phyloP scores from a whole-genome alignment of 495 filamentous ascomycete genomes.

The Neohortaea acidophila region DNA sequence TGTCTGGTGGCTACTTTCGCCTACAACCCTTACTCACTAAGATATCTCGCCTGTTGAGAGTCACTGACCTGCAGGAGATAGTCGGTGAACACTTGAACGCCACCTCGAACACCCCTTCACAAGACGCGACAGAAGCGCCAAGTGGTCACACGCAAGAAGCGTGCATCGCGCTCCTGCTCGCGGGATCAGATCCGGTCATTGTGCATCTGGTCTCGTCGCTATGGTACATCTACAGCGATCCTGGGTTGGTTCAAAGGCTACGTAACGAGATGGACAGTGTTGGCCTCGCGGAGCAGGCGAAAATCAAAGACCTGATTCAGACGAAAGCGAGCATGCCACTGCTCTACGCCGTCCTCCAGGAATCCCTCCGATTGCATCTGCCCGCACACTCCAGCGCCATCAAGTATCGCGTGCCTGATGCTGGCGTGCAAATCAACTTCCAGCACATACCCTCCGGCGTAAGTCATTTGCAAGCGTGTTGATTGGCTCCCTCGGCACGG shows the following conservation, averaged over 20 bases:
- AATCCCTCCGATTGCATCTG: slow-evolving; percentile 2
- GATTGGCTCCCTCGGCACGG: no score
- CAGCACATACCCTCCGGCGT: slow-evolving; percentile 1
- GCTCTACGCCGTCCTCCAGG: slow-evolving; percentile 2
- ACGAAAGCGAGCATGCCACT: not conserved
- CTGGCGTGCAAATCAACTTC: not conserved
- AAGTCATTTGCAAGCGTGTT: not conserved
- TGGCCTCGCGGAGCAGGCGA: not conserved
- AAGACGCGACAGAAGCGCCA: no score
- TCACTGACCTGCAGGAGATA: not conserved
- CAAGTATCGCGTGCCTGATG: not conserved
- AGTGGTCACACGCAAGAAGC: not conserved
- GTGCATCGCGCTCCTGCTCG: not conserved
- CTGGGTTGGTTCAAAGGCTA: not conserved
- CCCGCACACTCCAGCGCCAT: not conserved
- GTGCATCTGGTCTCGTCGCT: slow-evolving; percentile 1
- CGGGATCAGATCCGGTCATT: slow-evolving; percentile 1
- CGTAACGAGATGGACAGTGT: not conserved
- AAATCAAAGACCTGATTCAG: not conserved
- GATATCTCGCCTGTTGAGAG: not conserved
- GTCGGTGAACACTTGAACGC: not conserved
- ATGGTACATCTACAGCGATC: slow-evolving; percentile 2
- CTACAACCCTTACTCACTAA: not conserved
- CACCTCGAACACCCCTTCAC: not conserved
- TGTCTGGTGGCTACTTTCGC: slow-evolving; percentile 1